phyloP scores from a whole-genome alignment of 2,329 filamentous ascomycete species.

The Dichotomopilus funicola region DNA sequence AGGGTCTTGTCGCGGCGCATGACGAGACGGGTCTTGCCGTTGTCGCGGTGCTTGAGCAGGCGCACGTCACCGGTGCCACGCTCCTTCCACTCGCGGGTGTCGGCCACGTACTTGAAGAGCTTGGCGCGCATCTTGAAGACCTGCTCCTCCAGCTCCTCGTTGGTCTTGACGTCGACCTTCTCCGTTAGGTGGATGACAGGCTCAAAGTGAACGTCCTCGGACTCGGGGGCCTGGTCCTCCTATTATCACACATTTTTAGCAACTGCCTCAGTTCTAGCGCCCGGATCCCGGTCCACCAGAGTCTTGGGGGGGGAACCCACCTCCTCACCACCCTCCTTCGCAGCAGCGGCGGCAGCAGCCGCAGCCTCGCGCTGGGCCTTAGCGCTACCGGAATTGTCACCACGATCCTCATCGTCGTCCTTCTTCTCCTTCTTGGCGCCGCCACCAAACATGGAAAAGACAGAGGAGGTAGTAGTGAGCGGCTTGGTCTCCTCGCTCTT shows the following conservation, averaged over 20 bases:
- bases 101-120: slow-evolving; percentile 95
- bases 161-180: slow-evolving; percentile 95
- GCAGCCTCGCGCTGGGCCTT: slow-evolving; percentile 63
- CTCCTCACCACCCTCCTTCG: slow-evolving; percentile 45
- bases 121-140: slow-evolving; percentile 99
- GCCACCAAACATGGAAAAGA: slow-evolving; percentile 99
- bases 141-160: slow-evolving; percentile 97
- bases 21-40: slow-evolving; percentile 92
- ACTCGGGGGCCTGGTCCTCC: slow-evolving; percentile 76
- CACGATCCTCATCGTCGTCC: slow-evolving; percentile 70
- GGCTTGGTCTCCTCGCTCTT: slow-evolving; percentile 25
- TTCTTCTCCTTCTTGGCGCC: slow-evolving; percentile 97
- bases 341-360: slow-evolving; percentile 37
- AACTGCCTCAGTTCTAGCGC: background rate
- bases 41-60: slow-evolving; percentile 97
- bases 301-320: slow-evolving; percentile 33
- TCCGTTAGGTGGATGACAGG: slow-evolving; percentile 93
- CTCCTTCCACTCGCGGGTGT: slow-evolving; percentile 97
- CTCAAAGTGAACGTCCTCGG: slow-evolving; percentile 93
- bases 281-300: background rate
- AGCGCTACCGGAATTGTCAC: slow-evolving; percentile 82
- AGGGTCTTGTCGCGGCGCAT: slow-evolving; percentile 99
- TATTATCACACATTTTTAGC: slow-evolving; percentile 30
- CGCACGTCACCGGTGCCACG: slow-evolving; percentile 93
- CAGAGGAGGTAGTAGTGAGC: slow-evolving; percentile 54